A percentile compares a stretch with the other conserved stretches of the same genome.
These are phyloP conservation scores for Alternaria sp. DNA, from an alignment of 2,329 filamentous ascomycete genomes.

Conservation along the genomic window DNA sequence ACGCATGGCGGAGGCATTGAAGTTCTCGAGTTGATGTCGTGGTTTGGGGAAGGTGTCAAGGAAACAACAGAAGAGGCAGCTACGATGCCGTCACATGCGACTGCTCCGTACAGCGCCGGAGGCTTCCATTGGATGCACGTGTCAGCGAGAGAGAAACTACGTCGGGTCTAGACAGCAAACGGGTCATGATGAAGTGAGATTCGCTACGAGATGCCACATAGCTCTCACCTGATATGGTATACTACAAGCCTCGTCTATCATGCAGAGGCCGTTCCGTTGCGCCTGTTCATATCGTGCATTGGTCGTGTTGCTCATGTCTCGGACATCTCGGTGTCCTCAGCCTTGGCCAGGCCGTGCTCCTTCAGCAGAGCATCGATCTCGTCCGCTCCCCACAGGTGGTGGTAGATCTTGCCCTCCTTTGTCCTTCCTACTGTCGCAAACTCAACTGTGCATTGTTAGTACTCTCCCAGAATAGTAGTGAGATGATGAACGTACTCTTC, in stretches of 20 bases:
- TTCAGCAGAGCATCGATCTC: slow-evolving; percentile 94
- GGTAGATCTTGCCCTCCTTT: slow-evolving; percentile 94
- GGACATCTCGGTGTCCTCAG: slow-evolving; percentile 46
- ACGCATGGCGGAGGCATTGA: neutral
- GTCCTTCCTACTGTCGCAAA: slow-evolving; percentile 98
- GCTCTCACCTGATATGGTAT: slow-evolving; percentile 41
- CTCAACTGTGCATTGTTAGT: slow-evolving; percentile 70
- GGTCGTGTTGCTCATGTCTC: slow-evolving; percentile 38
- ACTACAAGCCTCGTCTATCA: slow-evolving; percentile 40
- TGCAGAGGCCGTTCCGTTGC: slow-evolving; percentile 31
- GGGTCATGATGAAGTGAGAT: slow-evolving; percentile 34
- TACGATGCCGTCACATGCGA: neutral
- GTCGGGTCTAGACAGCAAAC: neutral
- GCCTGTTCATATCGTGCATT: slow-evolving; percentile 25
- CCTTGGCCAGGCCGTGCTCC: slow-evolving; percentile 91
- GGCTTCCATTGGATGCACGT: neutral
- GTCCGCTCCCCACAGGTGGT: slow-evolving; percentile 94
- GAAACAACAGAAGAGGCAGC: neutral
- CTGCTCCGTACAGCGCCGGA: neutral
- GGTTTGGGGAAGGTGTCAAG: neutral
- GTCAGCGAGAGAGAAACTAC: neutral
- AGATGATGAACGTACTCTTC: slow-evolving; percentile 76
- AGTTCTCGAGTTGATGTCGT: neutral
- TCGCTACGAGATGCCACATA: slow-evolving; percentile 32
- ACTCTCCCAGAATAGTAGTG: neutral